Base-by-base conservation (phyloP, 148 eudicot species). In the Nyssa sinensis region DNA sequence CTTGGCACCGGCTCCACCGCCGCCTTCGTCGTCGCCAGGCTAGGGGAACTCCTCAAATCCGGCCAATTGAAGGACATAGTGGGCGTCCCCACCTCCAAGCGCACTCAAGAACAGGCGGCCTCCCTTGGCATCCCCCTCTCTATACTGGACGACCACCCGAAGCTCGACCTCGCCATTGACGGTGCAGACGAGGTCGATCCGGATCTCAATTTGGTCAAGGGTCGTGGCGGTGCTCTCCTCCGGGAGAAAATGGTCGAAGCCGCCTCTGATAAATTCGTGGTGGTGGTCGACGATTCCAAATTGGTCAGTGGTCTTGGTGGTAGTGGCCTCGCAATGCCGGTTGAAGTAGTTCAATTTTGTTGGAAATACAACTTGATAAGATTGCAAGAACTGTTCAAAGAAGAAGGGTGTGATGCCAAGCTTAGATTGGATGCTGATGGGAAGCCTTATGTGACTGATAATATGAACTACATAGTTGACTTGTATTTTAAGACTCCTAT, bases 161-260 rank as follows among this genome's bases (percentile, higher is more conserved):
- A 77, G 35, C 74, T 95, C 21, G 97, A 95, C 68, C 91, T 95
- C 51, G 98, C 98, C 0, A 92, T 95, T 10, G 97, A 95, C 60
- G 97, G 98, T 0, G 98, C 97, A 3, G 98, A 95, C 58, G 97
- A 95, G 81, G 96, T 95, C 12, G 98, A 95, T 74, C 97, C 98
- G 3, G 84, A 87, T 53, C 84, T 94, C 4, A 88, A 94, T 32
- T 84, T 95, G 0, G 99, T 95, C 31, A 95, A 95, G 75, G 99
- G 99, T 24, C 94, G 98, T 4, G 98, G 98, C 8, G 97, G 99
- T 0, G 94, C 99, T 3, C 79, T 96, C 0, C 76, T 93, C 67
- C 79, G 98, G 4, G 99, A 93, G 84, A 93, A 96, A 29, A 93
- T 93, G 99, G 98, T 93, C 2, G 99, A 95, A 67, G 97, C 96